Evolutionary conservation across 352 stramenopile genomes (phyloP).

Genomic region (Phytophthora pinifolia): DNA sequence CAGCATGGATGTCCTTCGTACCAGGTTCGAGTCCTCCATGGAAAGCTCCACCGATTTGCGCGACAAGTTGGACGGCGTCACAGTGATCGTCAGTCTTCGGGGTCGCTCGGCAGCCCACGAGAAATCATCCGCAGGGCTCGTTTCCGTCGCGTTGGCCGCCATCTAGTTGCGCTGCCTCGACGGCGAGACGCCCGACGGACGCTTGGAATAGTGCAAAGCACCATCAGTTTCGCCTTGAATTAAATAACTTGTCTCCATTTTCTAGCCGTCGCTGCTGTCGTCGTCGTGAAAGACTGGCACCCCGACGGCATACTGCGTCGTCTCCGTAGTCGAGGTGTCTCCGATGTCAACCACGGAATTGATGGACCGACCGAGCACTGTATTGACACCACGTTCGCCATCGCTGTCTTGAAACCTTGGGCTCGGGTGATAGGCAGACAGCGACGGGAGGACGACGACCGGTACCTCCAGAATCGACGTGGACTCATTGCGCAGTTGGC

Average conservation of each 20-base stretch:
- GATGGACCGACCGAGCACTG: constrained; percentile 17
- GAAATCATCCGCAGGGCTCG: background rate
- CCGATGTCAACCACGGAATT: constrained; percentile 17
- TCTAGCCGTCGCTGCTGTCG: constrained; percentile 10
- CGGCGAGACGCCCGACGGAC: background rate
- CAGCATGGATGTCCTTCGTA: constrained; percentile 55
- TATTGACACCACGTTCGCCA: no score
- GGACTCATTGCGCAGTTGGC: constrained; percentile 7
- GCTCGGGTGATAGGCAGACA: constrained; percentile 23
- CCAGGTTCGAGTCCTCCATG: constrained; percentile 37
- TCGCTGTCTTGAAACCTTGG: background rate
- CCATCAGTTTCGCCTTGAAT: constrained; percentile 7
- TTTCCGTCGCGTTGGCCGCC: constrained; percentile 7
- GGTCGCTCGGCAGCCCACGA: constrained; percentile 19
- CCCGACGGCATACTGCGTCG: constrained; percentile 10
- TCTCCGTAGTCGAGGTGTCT: background rate
- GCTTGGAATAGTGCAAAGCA: background rate
- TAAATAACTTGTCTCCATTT: constrained; percentile 4
- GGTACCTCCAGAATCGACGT: background rate
- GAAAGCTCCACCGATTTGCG: constrained; percentile 40
- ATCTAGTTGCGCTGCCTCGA: constrained; percentile 1
- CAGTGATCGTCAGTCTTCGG: constrained; percentile 28
- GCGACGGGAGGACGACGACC: constrained; percentile 28
- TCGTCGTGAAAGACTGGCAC: constrained; percentile 22
- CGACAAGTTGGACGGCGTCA: constrained; percentile 13